Evolutionary conservation across 2,329 filamentous ascomycete species (phyloP), one percentile per base, ranked within the genome.

Genomic region (Sordariomycetes sp.): DNA sequence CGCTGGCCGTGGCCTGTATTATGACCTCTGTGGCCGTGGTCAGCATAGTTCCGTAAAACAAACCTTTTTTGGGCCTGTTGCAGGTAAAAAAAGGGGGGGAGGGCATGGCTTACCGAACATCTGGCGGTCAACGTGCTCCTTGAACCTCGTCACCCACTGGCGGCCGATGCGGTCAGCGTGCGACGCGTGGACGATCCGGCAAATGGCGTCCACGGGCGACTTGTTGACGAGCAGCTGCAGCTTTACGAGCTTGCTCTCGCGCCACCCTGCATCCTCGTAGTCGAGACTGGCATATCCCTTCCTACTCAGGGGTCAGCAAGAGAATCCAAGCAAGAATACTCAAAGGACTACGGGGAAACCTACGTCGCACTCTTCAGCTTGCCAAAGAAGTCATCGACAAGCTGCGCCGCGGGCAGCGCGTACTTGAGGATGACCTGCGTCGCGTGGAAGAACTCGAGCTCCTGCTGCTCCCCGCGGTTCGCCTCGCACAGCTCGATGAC

Each of bases 311-410:
- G 20, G 18, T 11, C n/a, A 25, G n/a, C 8, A 25, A n/a, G 37
- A 63, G 16, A 62, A 22, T 20, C 43, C 5, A 22, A 48, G 3
- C 6, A 48, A 11, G 37, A 6, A 24, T 22, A 48, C 6, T 46
- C 24, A 56, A 18, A 18, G 20, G 34, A 48, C 10, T 3, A 8
- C 4, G 37, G 46, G 1, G n/a, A n/a, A 11, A 67, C 72, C 60
- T 67, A 76, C 58, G 92, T 97, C 0, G 85, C 82, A 43, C 91
- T 90, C 71, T 99, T 99, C 57, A 99, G 79, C 72, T 96, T 97
- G 57, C 94, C 94, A 70, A 99, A 99, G 68, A 99, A 87, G 71
- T 99, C 94, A 65, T 97, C 94, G 1, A 99, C 94, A 3, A 99
- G 78, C 58, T 96, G 90, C 1, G 91, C 85, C 1, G 96, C 80